Conservation (phyloP, 768 basidiomycete genomes). For the Suillus tomentosus region DNA sequence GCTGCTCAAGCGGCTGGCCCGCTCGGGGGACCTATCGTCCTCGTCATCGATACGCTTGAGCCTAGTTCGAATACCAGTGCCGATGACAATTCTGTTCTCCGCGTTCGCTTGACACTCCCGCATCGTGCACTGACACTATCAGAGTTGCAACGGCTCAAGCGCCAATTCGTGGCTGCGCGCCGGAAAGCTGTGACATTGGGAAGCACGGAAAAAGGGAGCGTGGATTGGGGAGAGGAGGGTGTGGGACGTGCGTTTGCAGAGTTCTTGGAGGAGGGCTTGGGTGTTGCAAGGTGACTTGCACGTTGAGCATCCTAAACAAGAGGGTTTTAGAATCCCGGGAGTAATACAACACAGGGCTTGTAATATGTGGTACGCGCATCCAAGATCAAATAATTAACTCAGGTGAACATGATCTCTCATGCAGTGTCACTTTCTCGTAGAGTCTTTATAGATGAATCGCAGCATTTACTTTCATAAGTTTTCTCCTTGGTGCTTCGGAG, state of each 20-base stretch:
- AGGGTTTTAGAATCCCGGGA: background rate
- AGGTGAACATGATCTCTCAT: background rate
- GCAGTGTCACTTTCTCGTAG: background rate
- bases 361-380: background rate
- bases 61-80: slow-evolving; percentile 26
- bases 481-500: no score
- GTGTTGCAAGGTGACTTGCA: background rate
- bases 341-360: background rate
- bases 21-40: slow-evolving; percentile 51
- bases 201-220: slow-evolving; percentile 71
- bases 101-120: slow-evolving; percentile 62
- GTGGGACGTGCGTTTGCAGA: slow-evolving; percentile 68
- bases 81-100: slow-evolving; percentile 24
- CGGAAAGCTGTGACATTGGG: slow-evolving; percentile 88
- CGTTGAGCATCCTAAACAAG: background rate
- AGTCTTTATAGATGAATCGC: background rate
- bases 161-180: slow-evolving; percentile 89
- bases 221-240: slow-evolving; percentile 77
- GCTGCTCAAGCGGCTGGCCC: slow-evolving; percentile 55
- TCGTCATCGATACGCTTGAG: slow-evolving; percentile 33
- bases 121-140: slow-evolving; percentile 75
- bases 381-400: background rate
- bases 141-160: slow-evolving; percentile 85
- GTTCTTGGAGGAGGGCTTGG: slow-evolving; percentile 61
- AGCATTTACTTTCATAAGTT: no score